phyloP scores from a whole-genome alignment of 2,329 filamentous ascomycete genomes.

The Ophiostoma novo-ulmi region DNA sequence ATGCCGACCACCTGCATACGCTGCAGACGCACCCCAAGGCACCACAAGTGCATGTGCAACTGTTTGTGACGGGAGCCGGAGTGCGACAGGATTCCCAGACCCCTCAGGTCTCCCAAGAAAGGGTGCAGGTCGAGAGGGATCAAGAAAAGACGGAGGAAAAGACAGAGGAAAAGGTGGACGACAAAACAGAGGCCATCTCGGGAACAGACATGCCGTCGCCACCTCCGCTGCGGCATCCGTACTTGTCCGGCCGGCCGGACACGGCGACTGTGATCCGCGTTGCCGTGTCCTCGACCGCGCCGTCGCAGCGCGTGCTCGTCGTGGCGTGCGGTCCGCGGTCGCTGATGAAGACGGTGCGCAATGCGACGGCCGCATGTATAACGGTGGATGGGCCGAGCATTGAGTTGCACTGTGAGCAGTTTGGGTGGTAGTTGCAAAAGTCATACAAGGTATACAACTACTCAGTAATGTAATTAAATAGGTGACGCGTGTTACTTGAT shows the following conservation, averaged over 20 bases:
- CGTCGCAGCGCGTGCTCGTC: background rate
- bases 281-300: background rate
- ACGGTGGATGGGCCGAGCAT: background rate
- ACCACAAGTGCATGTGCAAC: background rate
- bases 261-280: background rate
- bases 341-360: background rate
- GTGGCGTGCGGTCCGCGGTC: background rate
- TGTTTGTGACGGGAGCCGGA: background rate
- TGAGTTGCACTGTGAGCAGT: constrained; percentile 2
- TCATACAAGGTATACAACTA: too few species aligned
- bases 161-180: background rate
- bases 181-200: background rate
- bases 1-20: background rate
- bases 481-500: too few species aligned
- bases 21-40: background rate
- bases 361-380: background rate
- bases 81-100: too few species aligned
- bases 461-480: too few species aligned
- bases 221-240: background rate
- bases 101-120: background rate
- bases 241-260: background rate
- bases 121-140: background rate
- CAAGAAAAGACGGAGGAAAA: background rate
- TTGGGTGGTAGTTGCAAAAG: background rate
- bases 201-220: background rate